These are phyloP conservation scores for Trichoderma sp. DNA, from an alignment of 2,329 filamentous ascomycete genomes.

Conservation along the genomic window DNA sequence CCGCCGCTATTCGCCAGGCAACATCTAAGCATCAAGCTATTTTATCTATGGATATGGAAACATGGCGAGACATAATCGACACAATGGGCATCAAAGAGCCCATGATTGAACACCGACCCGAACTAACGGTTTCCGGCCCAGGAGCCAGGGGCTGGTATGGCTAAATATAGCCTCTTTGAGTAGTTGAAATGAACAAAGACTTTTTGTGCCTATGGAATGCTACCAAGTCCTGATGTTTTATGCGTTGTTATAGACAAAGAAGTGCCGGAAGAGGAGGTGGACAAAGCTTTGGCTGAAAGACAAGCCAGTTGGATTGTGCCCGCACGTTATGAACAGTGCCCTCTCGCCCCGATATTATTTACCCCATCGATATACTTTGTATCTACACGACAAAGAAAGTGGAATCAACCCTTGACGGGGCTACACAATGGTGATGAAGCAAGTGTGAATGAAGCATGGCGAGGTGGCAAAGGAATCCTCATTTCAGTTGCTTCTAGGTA, in stretches of 20 bases:
- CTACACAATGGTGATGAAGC: background rate
- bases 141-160: constrained; percentile 66
- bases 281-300: background rate
- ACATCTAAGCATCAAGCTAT: constrained; percentile 79
- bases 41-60: constrained; percentile 80
- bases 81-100: constrained; percentile 73
- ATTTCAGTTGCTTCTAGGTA: background rate
- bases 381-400: background rate
- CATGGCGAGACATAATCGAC: constrained; percentile 75
- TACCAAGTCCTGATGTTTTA: background rate
- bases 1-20: constrained; percentile 47
- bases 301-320: background rate
- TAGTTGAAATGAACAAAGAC: background rate
- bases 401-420: background rate
- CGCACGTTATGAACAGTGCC: background rate
- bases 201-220: background rate
- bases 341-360: background rate
- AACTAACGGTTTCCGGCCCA: constrained; percentile 51
- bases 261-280: background rate
- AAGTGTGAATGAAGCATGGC: background rate
- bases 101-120: constrained; percentile 79
- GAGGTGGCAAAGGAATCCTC: background rate
- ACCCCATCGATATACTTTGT: background rate
- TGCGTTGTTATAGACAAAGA: background rate
- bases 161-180: constrained; percentile 32